Base-by-base conservation (phyloP, 176 grass and related monocot species). In the Carex parvula region DNA sequence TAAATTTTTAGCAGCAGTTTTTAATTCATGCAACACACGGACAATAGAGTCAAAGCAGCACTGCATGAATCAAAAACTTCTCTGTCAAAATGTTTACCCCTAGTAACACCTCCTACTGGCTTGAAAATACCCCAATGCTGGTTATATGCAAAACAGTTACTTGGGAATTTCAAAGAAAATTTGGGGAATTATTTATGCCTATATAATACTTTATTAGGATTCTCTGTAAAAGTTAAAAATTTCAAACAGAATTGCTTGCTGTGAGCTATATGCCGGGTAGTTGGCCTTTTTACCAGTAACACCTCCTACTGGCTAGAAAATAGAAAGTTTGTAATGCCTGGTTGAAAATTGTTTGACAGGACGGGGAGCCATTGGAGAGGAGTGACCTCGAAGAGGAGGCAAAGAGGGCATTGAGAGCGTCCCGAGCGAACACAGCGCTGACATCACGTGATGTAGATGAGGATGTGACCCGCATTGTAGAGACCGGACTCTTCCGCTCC, bases 381-480 rank as follows among this genome's bases (percentile, higher is more conserved):
- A 26, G 88, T 20, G 96, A 99, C 85, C 83, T 99, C 58, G 96
- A 99, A 93, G 86, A 82, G 44, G 85, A 79, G 18, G 96, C 91
- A 0, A 80, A 81, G 0, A 88, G 21, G 33, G 93, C 93, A 3
- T 84, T 95, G 76, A 92, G 85, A 39, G 88, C 91, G 15, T 99
- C 91, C 87, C 91, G 91, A 13, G 90, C 93, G 83, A 99, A 99
- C 73, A 89, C 97, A 33, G 97, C 93, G 26, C 90, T 99, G 72
- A 99, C 97, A 32, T 87, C 89, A 69, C 83, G 90, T 65, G 96
- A 99, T 93, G 96, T 99, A 61, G 92, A 94, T 87, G 96, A 95
- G 65, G 96, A 95, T 80, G 96, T 94, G 65, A 88, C 84, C 90
- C 93, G 96, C 82, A 81, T 99, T 16, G 91, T 99, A 32, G 85